Evolutionary conservation across 208 protist genomes (phyloP).

Genomic region (Crithidia brevicula): DNA sequence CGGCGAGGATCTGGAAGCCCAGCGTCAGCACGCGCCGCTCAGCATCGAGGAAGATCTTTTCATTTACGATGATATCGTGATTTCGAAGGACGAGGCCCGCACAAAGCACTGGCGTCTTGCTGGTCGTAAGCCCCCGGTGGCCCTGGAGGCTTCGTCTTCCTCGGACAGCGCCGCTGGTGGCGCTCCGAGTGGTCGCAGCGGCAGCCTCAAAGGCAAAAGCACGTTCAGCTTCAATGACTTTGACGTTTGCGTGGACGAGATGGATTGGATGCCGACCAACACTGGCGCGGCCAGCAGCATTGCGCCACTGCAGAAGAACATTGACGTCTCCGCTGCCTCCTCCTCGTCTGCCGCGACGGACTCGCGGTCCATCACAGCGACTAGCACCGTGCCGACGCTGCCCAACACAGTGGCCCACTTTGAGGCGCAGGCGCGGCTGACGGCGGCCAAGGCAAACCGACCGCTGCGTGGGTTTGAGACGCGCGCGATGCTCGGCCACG

Average conservation of each 20-base stretch:
- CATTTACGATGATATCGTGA: slow-evolving; percentile 86
- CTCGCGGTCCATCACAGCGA: slow-evolving; percentile 32
- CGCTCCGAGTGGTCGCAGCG: slow-evolving; percentile 12
- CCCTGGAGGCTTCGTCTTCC: not conserved
- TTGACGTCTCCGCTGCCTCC: not conserved
- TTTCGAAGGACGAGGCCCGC: slow-evolving; percentile 73
- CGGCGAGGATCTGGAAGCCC: slow-evolving; percentile 74
- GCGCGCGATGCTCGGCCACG: slow-evolving; percentile 63
- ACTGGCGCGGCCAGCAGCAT: not conserved
- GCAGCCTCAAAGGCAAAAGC: slow-evolving; percentile 13
- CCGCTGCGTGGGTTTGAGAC: slow-evolving; percentile 44
- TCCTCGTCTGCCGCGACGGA: not conserved
- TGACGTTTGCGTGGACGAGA: slow-evolving; percentile 81
- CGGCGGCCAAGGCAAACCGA: slow-evolving; percentile 16
- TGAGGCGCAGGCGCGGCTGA: slow-evolving; percentile 6
- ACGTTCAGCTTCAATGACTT: slow-evolving; percentile 89
- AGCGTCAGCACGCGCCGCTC: slow-evolving; percentile 57
- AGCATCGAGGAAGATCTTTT: slow-evolving; percentile 80
- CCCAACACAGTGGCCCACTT: slow-evolving; percentile 44
- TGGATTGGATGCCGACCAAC: slow-evolving; percentile 52
- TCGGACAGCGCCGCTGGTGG: not conserved
- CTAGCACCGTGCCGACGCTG: slow-evolving; percentile 28
- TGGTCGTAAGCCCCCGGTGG: slow-evolving; percentile 47
- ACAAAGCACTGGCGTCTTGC: slow-evolving; percentile 77
- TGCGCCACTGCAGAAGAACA: slow-evolving; percentile 5